Evolutionary conservation across 2,329 filamentous ascomycete species (phyloP).

Genomic region (Torrubiella hemipterigena): DNA sequence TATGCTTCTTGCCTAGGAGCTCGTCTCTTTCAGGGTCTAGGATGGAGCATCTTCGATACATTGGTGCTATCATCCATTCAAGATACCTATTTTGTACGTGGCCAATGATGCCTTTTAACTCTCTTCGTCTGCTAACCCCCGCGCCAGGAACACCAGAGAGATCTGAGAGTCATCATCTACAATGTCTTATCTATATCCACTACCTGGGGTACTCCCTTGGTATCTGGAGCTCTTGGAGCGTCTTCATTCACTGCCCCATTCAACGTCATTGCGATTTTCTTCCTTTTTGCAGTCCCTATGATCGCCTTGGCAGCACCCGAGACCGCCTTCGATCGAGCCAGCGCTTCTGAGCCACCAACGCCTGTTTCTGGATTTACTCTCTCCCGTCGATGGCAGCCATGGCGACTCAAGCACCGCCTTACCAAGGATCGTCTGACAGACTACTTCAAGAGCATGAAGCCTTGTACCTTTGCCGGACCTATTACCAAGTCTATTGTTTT

Average conservation of each 20-base stretch:
- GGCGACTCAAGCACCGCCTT: constrained; percentile 14
- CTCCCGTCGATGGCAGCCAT: constrained; percentile 9
- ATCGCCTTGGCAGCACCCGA: constrained; percentile 38
- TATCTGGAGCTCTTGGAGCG: constrained; percentile 38
- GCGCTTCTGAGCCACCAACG: constrained; percentile 8
- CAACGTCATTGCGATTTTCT: constrained; percentile 36
- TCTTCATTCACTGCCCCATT: constrained; percentile 38
- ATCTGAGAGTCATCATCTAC: constrained; percentile 29
- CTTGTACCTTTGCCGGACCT: constrained; percentile 21
- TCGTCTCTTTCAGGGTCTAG: constrained; percentile 41
- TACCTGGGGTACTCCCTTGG: constrained; percentile 41
- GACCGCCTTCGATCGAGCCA: constrained; percentile 35
- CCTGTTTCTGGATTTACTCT: constrained; percentile 9
- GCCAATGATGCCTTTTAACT: not conserved
- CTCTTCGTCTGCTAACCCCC: constrained; percentile 11
- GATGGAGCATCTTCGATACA: constrained; percentile 47
- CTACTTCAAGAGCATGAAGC: constrained; percentile 28
- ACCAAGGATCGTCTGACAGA: constrained; percentile 18
- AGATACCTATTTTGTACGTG: constrained; percentile 44
- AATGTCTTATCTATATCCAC: constrained; percentile 30
- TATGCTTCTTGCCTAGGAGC: constrained; percentile 37
- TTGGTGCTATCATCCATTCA: constrained; percentile 39
- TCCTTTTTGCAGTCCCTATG: constrained; percentile 32
- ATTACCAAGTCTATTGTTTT: constrained; percentile 20
- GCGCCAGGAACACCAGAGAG: constrained; percentile 39